Evolutionary conservation across 768 basidiomycete genomes (phyloP), one percentile per base, ranked within the genome.

Genomic region (Russula foetens): DNA sequence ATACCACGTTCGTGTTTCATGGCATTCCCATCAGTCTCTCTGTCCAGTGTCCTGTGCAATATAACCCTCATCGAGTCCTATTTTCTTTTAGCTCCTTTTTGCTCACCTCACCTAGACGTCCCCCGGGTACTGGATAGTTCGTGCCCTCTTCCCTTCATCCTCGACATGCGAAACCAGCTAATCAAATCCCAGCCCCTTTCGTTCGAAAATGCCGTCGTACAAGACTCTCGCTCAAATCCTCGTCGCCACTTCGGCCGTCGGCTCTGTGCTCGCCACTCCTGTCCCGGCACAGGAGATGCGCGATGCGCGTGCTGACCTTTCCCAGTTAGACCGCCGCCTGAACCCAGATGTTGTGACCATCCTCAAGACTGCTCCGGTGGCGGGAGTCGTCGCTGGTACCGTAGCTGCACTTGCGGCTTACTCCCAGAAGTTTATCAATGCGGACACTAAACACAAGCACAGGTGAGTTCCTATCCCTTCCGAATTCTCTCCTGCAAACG

Each of bases 61-160:
- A n/a, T n/a, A n/a, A n/a, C n/a, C n/a, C n/a, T n/a, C n/a, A n/a
- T n/a, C n/a, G n/a, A n/a, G n/a, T 35, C 35, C 4, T 35, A 2
- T 12, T 21, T 29, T 15, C 29, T 29, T 26, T 24, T 21, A 56
- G 47, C 53, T 43, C 47, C 43, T 31, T 45, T 26, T 45, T 26
- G 53, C 28, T 49, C 53, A 54, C 29, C 19, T 43, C 9, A 54
- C 29, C 19, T 43, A 5, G 6, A 55, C 54, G 5, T 21, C 29
- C 24, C 15, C 21, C n/a, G 12, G 59, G 54, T 61, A 51, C 60
- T 56, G 43, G 54, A 51, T 61, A 46, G 60, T 56, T 2, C 31
- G 60, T 50, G 47, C 31, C 0, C 41, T 21, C 19, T 31, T 41
- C 11, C 19, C 11, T 4, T 56, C 15, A 2, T 26, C 33, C 24